Evolutionary conservation across 2,329 filamentous ascomycete species (phyloP).

Genomic region (Colletotrichum sp.): DNA sequence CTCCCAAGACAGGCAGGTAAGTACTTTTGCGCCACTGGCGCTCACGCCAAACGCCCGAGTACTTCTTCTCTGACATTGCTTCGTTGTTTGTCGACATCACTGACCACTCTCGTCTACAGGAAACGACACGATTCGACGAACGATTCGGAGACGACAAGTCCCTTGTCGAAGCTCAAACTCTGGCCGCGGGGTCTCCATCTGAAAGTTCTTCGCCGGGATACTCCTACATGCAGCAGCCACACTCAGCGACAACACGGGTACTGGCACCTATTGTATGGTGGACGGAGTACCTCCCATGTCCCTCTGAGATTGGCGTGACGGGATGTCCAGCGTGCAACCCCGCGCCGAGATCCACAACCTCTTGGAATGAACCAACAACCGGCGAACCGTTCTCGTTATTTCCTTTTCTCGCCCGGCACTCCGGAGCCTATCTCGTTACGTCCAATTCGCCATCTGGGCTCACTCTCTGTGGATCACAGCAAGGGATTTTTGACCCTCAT

Average conservation of each 20-base stretch:
- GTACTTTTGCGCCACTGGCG: constrained; percentile 15
- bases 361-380: constrained; percentile 18
- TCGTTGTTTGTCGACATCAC: neutral
- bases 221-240: neutral
- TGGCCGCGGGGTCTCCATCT: neutral
- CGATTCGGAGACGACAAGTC: neutral
- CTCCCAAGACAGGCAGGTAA: constrained; percentile 14
- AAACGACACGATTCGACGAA: neutral
- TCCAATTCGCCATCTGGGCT: constrained; percentile 12
- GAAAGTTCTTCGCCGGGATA: neutral
- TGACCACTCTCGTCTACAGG: neutral
- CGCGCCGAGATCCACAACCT: constrained; percentile 20
- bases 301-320: neutral
- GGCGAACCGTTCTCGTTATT: constrained; percentile 11
- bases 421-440: constrained; percentile 16
- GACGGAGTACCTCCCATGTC: neutral
- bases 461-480: neutral
- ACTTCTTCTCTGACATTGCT: neutral
- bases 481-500: constrained; percentile 5
- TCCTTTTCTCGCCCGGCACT: constrained; percentile 12
- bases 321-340: constrained; percentile 14
- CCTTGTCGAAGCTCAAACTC: neutral
- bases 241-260: neutral
- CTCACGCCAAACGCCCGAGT: neutral
- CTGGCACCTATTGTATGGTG: neutral